Conservation (phyloP, 2,329 filamentous ascomycete species). For the Microcera coccophila region DNA sequence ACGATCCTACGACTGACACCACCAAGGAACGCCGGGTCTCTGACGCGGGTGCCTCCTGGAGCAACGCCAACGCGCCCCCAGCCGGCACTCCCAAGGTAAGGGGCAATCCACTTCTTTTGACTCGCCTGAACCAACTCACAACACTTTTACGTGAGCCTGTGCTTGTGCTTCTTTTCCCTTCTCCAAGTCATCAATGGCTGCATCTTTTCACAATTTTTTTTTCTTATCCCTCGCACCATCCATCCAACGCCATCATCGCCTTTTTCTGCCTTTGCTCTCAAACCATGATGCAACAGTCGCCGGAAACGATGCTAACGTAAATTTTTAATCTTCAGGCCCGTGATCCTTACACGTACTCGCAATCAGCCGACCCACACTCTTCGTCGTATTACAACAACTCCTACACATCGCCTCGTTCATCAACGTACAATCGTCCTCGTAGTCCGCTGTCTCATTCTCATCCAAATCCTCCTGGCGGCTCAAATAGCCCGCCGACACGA, state of each 20-base stretch:
- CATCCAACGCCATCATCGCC: constrained; percentile 15
- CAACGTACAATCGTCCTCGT: constrained; percentile 41
- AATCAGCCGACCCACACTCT: constrained; percentile 40
- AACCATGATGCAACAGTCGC: constrained; percentile 7
- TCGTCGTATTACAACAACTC: constrained; percentile 47
- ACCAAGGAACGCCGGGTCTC: constrained; percentile 45
- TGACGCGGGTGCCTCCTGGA: constrained; percentile 42
- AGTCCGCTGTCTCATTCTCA: constrained; percentile 52
- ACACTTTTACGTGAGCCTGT: background rate
- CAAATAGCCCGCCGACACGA: constrained; percentile 42
- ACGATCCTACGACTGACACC: constrained; percentile 52
- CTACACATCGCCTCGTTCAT: constrained; percentile 47
- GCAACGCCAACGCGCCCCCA: constrained; percentile 37
- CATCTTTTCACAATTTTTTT: constrained; percentile 10
- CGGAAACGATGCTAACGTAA: constrained; percentile 24
- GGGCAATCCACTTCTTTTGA: constrained; percentile 29
- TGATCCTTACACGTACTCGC: constrained; percentile 49
- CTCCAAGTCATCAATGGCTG: background rate
- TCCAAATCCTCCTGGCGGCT: constrained; percentile 40
- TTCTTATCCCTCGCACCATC: constrained; percentile 12
- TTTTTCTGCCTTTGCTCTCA: constrained; percentile 8
- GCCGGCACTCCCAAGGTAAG: constrained; percentile 48
- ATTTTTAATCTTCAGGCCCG: constrained; percentile 39
- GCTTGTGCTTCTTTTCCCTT: background rate
- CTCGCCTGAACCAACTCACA: constrained; percentile 13